phyloP scores from a whole-genome alignment of 345 rosid genomes.

The Dipteronia sinensis region DNA sequence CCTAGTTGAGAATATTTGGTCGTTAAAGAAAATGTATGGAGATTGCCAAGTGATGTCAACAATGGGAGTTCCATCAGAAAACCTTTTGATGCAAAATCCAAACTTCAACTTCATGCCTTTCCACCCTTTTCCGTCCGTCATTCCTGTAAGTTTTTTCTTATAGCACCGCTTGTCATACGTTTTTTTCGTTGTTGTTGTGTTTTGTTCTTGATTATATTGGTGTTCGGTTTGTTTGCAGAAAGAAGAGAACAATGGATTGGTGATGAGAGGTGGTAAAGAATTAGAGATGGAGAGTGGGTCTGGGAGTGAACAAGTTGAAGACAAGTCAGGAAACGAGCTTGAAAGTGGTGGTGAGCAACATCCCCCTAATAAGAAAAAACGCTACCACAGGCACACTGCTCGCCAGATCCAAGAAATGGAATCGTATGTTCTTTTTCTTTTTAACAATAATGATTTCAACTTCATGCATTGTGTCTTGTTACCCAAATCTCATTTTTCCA shows the following conservation, averaged over 20 bases:
- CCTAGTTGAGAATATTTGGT: conserved; percentile 19
- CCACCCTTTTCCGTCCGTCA: conserved; percentile 56
- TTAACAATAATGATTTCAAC: too few species aligned
- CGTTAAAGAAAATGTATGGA: conserved; percentile 48
- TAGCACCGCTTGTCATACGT: neutral
- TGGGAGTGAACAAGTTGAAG: conserved; percentile 78
- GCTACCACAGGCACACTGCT: conserved; percentile 88
- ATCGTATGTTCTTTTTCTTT: conserved; percentile 53
- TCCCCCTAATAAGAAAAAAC: conserved; percentile 79
- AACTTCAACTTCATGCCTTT: conserved; percentile 77
- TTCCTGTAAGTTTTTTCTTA: conserved; percentile 52
- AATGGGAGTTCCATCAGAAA: conserved; percentile 63
- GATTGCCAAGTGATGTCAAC: conserved; percentile 72
- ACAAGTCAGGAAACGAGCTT: conserved; percentile 70
- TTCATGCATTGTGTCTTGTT: neutral
- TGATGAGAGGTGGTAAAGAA: conserved; percentile 53
- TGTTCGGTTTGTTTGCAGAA: conserved; percentile 33
- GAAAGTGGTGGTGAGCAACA: conserved; percentile 44
- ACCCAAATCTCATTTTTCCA: neutral
- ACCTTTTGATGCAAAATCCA: conserved; percentile 72
- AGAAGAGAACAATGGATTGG: conserved; percentile 59
- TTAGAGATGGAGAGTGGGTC: conserved; percentile 78
- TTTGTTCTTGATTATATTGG: neutral
- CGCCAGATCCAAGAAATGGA: conserved; percentile 98
- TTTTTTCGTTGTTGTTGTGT: neutral